phyloP scores from a whole-genome alignment of 2,329 filamentous ascomycete genomes.

The Aspergillus sp. region DNA sequence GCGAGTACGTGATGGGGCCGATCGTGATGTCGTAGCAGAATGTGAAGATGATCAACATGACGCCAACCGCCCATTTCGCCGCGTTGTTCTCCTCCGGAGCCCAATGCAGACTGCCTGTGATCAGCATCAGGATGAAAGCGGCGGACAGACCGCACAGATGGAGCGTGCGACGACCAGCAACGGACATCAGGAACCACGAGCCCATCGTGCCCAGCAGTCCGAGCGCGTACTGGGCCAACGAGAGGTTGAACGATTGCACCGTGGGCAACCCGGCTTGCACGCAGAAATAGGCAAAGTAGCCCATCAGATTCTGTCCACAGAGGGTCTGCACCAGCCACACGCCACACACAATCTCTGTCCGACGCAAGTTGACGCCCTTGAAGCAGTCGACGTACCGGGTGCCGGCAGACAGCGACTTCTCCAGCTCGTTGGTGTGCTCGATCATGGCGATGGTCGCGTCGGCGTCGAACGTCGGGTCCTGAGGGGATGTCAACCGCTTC shows the following conservation, averaged over 20 bases:
- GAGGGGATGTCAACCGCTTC: constrained; percentile 40
- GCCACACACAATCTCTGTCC: constrained; percentile 67
- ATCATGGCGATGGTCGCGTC: constrained; percentile 87
- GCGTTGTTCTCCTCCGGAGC: constrained; percentile 24
- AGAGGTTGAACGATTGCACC: constrained; percentile 36
- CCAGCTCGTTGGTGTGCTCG: constrained; percentile 77
- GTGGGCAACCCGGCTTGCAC: constrained; percentile 46
- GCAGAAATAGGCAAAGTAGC: constrained; percentile 59
- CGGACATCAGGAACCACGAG: constrained; percentile 50
- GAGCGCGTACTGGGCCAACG: constrained; percentile 60
- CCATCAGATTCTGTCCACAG: constrained; percentile 59
- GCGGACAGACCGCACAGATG: constrained; percentile 31
- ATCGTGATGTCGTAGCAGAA: constrained; percentile 57
- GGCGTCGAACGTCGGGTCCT: constrained; percentile 68
- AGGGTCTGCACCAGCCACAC: constrained; percentile 63
- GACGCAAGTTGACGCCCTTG: constrained; percentile 70
- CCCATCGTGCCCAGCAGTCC: constrained; percentile 51
- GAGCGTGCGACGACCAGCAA: constrained; percentile 40
- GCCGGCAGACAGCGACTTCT: constrained; percentile 69
- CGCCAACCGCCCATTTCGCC: constrained; percentile 42
- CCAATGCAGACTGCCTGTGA: constrained; percentile 28
- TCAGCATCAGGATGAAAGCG: constrained; percentile 27
- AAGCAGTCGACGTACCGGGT: constrained; percentile 79
- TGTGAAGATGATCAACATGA: constrained; percentile 53
- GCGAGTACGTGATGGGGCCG: constrained; percentile 54